Percentiles rank a stretch among this genome's conserved stretches.
Conservation (phyloP, 352 stramenopile genomes). For the Pythium monospermum region DNA sequence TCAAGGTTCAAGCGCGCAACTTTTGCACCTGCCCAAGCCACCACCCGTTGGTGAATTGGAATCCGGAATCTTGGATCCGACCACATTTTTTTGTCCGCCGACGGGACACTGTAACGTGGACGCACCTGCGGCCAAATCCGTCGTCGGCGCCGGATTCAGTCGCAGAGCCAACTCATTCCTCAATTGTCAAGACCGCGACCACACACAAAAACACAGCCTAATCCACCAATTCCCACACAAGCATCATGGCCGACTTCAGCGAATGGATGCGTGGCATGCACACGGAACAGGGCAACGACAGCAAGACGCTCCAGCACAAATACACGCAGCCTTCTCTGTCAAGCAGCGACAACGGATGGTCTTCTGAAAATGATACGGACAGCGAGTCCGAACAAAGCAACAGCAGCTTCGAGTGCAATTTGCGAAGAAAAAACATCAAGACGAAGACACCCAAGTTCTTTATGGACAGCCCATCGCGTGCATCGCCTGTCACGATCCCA, state of each 20-base stretch:
- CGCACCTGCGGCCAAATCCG: too few relatives aligned
- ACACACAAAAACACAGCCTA: neutral
- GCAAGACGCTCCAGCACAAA: neutral
- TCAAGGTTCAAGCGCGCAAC: neutral
- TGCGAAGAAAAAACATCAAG: conserved; percentile 46
- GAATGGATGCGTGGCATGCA: conserved; percentile 9
- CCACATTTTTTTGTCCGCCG: too few relatives aligned
- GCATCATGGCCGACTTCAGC: conserved; percentile 16
- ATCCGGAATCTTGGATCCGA: conserved; percentile 4
- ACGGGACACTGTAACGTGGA: too few relatives aligned
- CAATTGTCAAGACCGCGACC: conserved; percentile 21
- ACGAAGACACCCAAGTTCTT: conserved; percentile 13
- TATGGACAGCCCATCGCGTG: conserved; percentile 1
- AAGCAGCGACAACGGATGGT: conserved; percentile 28
- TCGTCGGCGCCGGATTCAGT: neutral
- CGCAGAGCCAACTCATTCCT: conserved; percentile 17
- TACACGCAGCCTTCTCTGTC: conserved; percentile 14
- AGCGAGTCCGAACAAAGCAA: conserved; percentile 55
- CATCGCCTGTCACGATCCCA: conserved; percentile 27
- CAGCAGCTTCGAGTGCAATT: conserved; percentile 41
- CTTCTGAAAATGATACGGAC: conserved; percentile 65
- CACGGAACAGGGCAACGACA: neutral
- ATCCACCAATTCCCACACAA: neutral
- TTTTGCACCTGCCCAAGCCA: conserved; percentile 5
- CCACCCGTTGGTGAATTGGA: too few relatives aligned